phyloP scores from a whole-genome alignment of 257 asterid species.

The Ligustrum vulgare region DNA sequence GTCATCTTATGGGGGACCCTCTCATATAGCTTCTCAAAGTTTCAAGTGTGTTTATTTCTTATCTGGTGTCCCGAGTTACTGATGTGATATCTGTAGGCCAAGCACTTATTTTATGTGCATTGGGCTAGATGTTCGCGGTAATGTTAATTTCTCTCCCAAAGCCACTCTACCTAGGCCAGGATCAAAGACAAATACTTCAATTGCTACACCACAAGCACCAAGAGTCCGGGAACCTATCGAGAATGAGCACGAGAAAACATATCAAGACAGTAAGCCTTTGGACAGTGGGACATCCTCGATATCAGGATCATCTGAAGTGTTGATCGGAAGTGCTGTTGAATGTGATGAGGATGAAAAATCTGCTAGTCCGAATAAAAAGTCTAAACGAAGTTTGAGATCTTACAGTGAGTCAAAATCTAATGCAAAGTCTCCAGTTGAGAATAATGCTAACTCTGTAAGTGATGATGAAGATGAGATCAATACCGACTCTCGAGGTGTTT shows the following conservation, averaged over 20 bases:
- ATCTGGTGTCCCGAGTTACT: conserved; percentile 73
- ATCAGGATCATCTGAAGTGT: conserved; percentile 37
- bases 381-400: conserved; percentile 37
- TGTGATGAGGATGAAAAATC: conserved; percentile 69
- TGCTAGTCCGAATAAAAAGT: conserved; percentile 28
- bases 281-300: conserved; percentile 34
- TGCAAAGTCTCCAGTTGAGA: neutral
- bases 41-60: conserved; percentile 23
- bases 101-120: conserved; percentile 79
- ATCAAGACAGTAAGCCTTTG: conserved; percentile 34
- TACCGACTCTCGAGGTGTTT: neutral
- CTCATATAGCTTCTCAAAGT: conserved; percentile 16
- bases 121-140: conserved; percentile 87
- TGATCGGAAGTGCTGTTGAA: conserved; percentile 85
- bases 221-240: conserved; percentile 38
- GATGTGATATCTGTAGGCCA: conserved; percentile 82
- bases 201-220: conserved; percentile 33
- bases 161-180: conserved; percentile 53
- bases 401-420: conserved; percentile 18
- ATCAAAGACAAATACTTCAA: conserved; percentile 33
- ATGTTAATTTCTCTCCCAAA: conserved; percentile 81
- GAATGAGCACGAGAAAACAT: conserved; percentile 36
- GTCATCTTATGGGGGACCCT: conserved; percentile 8
- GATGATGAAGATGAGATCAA: conserved; percentile 23
- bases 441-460: conserved; percentile 8